Conservation (phyloP, 208 protist species). For the Kentomonas sorsogonicus region DNA sequence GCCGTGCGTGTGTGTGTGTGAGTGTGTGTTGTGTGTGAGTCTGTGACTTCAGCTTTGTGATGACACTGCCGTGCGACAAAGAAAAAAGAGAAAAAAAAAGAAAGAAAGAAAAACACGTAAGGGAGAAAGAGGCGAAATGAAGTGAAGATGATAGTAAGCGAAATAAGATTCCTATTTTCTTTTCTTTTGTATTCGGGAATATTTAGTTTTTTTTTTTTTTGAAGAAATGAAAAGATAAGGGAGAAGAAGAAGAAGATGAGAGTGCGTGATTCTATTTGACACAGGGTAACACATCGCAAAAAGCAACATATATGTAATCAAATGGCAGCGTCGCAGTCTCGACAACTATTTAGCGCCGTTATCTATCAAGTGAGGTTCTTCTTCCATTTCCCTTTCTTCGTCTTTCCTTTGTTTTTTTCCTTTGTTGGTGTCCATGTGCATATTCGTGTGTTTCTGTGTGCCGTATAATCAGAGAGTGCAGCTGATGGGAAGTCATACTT, state of each 20-base stretch:
- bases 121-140: not conserved
- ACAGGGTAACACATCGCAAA: not conserved
- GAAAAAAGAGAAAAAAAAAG: slow-evolving; percentile 7
- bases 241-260: not conserved
- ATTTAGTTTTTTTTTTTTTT: not conserved
- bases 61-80: not conserved
- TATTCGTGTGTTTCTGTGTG: too few species aligned
- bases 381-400: slow-evolving; percentile 1
- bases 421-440: too few species aligned
- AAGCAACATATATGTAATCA: too few species aligned
- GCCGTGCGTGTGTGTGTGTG: too few species aligned
- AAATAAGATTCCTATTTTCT: not conserved
- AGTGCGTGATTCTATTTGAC: not conserved
- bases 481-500: too few species aligned
- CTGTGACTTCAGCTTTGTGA: not conserved
- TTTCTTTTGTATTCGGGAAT: not conserved
- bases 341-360: not conserved
- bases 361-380: not conserved
- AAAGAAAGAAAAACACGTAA: slow-evolving; percentile 1
- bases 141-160: not conserved
- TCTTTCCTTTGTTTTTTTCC: not conserved
- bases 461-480: too few species aligned
- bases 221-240: not conserved
- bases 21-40: not conserved
- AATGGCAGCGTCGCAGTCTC: too few species aligned